Conservation (phyloP, 768 basidiomycete species). For the Suillus paluster region DNA sequence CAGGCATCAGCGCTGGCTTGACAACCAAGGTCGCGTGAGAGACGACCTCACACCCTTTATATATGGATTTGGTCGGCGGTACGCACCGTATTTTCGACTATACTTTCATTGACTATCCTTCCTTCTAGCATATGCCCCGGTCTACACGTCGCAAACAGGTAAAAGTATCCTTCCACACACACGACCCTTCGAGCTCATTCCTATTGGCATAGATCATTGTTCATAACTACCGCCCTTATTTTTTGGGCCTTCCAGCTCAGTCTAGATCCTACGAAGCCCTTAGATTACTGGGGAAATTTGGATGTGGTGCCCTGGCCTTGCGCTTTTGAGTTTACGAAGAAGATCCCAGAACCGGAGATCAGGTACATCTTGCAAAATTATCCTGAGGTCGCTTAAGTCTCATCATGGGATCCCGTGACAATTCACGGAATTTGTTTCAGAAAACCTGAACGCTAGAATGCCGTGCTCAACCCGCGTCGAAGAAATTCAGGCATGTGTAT, state of each 20-base stretch:
- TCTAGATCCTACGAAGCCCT: neutral
- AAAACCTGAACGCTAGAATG: too few relatives aligned
- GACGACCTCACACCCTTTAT: conserved; percentile 53
- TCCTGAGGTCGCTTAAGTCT: neutral
- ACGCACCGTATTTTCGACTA: neutral
- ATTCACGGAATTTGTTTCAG: too few relatives aligned
- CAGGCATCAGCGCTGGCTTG: conserved; percentile 58
- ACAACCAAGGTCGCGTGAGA: conserved; percentile 43
- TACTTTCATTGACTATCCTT: neutral
- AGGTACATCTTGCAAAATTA: neutral
- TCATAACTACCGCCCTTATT: neutral
- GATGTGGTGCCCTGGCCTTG: neutral
- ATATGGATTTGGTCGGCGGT: conserved; percentile 58
- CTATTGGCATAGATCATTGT: neutral
- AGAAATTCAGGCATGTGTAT: too few relatives aligned
- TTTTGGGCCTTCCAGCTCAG: conserved; percentile 4
- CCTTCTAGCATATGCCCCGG: conserved; percentile 58
- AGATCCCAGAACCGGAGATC: neutral
- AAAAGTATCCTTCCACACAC: neutral
- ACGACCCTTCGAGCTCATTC: neutral
- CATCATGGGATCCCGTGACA: too few relatives aligned
- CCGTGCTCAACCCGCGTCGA: too few relatives aligned
- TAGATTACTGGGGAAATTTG: neutral
- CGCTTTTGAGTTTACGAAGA: neutral
- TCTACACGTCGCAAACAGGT: conserved; percentile 47